Percentiles rank a stretch among this genome's conserved stretches.
Evolutionary conservation across 2,329 filamentous ascomycete species (phyloP).

Genomic region (Xylariaceae sp.): DNA sequence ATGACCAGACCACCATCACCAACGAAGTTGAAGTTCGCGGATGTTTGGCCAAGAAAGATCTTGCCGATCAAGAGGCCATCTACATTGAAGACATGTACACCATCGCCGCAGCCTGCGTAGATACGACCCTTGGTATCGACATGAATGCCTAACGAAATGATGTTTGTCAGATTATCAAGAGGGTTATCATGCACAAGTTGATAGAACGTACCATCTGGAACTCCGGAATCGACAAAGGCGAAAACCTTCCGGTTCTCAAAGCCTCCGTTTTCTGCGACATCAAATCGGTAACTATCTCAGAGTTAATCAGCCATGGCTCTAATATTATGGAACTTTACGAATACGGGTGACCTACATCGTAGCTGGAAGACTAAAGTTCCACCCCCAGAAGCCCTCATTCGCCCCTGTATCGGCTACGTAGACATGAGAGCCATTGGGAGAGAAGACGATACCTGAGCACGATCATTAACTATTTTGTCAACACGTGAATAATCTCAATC

Average conservation of each 20-base stretch:
- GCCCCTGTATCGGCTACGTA: constrained; percentile 58
- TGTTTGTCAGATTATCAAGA: constrained; percentile 2
- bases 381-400: constrained; percentile 41
- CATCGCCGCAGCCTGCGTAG: constrained; percentile 49
- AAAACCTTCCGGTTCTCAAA: constrained; percentile 50
- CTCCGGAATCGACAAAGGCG: constrained; percentile 49
- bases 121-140: constrained; percentile 53
- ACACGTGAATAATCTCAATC: background rate
- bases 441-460: constrained; percentile 48
- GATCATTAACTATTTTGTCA: background rate
- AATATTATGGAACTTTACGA: background rate
- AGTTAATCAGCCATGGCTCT: constrained; percentile 1
- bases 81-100: constrained; percentile 47
- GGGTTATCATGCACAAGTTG: constrained; percentile 22
- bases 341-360: constrained; percentile 47
- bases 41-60: constrained; percentile 47
- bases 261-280: constrained; percentile 43
- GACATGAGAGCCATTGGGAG: constrained; percentile 46
- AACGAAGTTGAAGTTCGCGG: constrained; percentile 48
- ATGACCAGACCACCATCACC: constrained; percentile 40
- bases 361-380: constrained; percentile 38
- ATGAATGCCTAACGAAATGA: constrained; percentile 50
- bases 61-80: constrained; percentile 51
- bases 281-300: constrained; percentile 40
- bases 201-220: constrained; percentile 51